Evolutionary conservation across 208 protist genomes (phyloP).

Genomic region (Chromosphaera perkinsii): DNA sequence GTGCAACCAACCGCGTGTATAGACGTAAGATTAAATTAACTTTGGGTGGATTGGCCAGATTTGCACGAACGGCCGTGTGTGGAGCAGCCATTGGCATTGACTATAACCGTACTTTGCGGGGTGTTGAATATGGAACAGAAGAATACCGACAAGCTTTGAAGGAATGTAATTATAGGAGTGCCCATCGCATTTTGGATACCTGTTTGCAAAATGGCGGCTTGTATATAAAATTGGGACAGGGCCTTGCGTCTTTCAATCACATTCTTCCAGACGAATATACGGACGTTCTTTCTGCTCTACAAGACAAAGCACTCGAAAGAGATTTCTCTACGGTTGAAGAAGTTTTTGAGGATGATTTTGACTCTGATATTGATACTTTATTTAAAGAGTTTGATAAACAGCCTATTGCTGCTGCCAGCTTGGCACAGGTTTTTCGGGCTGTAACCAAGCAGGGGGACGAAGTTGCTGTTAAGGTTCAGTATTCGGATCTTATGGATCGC

Average conservation of each 20-base stretch:
- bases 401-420: conserved; percentile 83
- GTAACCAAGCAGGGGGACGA: conserved; percentile 51
- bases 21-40: too few relatives aligned
- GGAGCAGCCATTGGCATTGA: too few relatives aligned
- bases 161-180: background rate
- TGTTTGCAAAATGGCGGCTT: conserved; percentile 6
- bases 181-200: background rate
- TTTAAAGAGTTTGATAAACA: conserved; percentile 75
- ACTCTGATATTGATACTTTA: conserved; percentile 55
- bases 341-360: conserved; percentile 65
- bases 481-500: conserved; percentile 16
- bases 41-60: too few relatives aligned
- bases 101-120: too few relatives aligned
- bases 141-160: background rate
- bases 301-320: conserved; percentile 37
- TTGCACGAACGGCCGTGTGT: too few relatives aligned
- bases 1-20: too few relatives aligned
- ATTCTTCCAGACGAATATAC: conserved; percentile 5
- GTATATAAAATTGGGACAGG: conserved; percentile 13
- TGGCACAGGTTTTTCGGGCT: conserved; percentile 75
- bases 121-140: background rate
- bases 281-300: background rate
- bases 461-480: conserved; percentile 81
- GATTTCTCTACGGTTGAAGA: conserved; percentile 50
- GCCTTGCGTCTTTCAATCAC: background rate